phyloP scores from a whole-genome alignment of 257 asterid genomes.

The Striga asiatica region DNA sequence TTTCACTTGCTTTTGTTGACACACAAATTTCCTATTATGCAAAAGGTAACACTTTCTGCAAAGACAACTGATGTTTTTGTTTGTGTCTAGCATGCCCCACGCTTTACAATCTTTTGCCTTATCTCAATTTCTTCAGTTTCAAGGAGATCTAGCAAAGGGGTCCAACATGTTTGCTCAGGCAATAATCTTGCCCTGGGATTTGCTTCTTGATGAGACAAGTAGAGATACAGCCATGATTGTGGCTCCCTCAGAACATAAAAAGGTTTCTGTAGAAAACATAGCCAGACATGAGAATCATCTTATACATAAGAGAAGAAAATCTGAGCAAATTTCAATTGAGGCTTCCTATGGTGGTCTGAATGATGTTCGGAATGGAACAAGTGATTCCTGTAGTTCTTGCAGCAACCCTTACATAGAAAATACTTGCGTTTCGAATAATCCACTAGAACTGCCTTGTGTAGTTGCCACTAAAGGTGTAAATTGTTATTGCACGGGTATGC shows the following conservation, averaged over 20 bases:
- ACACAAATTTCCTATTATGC: constrained; percentile 74
- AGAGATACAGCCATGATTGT: constrained; percentile 20
- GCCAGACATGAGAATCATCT: constrained; percentile 11
- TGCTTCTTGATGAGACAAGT: constrained; percentile 41
- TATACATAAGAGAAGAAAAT: constrained; percentile 42
- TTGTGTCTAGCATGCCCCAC: neutral
- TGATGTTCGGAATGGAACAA: constrained; percentile 20
- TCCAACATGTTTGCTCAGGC: constrained; percentile 63
- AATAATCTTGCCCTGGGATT: constrained; percentile 69
- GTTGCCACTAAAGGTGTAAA: constrained; percentile 27
- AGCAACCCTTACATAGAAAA: constrained; percentile 14
- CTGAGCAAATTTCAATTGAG: constrained; percentile 19
- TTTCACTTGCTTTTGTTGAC: constrained; percentile 56
- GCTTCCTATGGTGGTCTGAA: constrained; percentile 13
- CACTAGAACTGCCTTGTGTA: constrained; percentile 37
- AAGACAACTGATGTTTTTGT: constrained; percentile 9
- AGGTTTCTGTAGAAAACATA: too few relatives aligned
- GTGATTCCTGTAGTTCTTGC: constrained; percentile 14
- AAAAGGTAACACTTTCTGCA: constrained; percentile 64
- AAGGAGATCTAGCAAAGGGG: constrained; percentile 39
- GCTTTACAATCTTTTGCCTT: constrained; percentile 8
- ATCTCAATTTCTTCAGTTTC: constrained; percentile 31
- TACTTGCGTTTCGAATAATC: constrained; percentile 14
- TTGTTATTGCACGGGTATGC: constrained; percentile 28
- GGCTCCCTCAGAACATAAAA: too few relatives aligned